phyloP scores from a whole-genome alignment of 768 basidiomycete species.

The Clavaria fumosa region DNA sequence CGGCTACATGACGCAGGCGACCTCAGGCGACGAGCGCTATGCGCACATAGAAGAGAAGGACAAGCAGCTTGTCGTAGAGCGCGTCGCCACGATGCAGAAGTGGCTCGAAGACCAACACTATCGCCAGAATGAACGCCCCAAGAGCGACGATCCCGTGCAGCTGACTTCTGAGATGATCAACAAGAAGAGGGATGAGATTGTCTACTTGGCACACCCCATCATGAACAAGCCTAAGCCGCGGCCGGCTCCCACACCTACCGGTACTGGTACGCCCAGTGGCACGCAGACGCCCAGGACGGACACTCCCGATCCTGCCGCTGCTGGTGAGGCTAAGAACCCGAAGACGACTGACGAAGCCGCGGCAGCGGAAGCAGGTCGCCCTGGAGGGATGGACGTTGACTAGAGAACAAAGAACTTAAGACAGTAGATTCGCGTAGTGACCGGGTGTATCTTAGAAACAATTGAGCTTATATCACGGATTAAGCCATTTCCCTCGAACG shows the following conservation, averaged over 20 bases:
- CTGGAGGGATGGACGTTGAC: no score
- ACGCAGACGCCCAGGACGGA: slow-evolving; percentile 63
- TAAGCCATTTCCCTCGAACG: no score
- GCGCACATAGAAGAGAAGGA: slow-evolving; percentile 85
- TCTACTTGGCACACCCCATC: slow-evolving; percentile 82
- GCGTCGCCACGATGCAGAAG: slow-evolving; percentile 77
- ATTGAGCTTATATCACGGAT: no score
- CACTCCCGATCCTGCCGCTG: slow-evolving; percentile 34
- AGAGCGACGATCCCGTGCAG: slow-evolving; percentile 80
- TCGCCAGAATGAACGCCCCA: slow-evolving; percentile 74
- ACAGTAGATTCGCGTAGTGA: no score
- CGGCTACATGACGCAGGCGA: slow-evolving; percentile 70
- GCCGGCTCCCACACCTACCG: slow-evolving; percentile 40
- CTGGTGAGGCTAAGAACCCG: no score
- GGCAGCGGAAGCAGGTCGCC: no score
- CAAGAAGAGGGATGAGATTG: slow-evolving; percentile 87
- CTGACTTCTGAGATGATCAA: slow-evolving; percentile 66
- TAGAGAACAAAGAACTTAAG: no score
- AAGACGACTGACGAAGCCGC: no score
- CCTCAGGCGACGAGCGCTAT: slow-evolving; percentile 71
- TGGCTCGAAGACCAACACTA: slow-evolving; percentile 92
- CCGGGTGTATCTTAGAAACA: no score
- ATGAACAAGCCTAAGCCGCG: slow-evolving; percentile 88
- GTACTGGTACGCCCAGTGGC: slow-evolving; percentile 24
- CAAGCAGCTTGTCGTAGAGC: slow-evolving; percentile 75